Base-by-base conservation (phyloP, 257 asterid genomes). In the Solanum clarkiae region DNA sequence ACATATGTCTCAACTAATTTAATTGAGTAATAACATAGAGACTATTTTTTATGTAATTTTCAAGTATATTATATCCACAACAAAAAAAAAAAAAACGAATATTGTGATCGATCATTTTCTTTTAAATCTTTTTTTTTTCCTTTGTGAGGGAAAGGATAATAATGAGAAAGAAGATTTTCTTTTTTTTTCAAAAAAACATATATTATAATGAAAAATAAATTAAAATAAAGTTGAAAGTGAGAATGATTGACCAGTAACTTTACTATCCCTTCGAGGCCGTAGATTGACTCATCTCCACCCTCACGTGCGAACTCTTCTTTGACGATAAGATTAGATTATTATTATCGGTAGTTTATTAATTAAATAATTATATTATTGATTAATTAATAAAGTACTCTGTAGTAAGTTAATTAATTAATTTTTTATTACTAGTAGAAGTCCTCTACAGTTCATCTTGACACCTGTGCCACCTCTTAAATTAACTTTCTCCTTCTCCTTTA, bases 301-400 rank as follows among this genome's bases (percentile, higher is more conserved):
- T 87, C 97, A 92, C 95, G 95, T 90, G 93, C 90, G 88, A 89
- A 89, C 65, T 57, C 87, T 82, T 36, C 63, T 80, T 26, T 68
- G 74, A 81, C 85, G 24, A 59, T 80, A 44, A 22, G 45, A 68
- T 54, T 86, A 54, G 82, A 86, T 45, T 54, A 42, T 32, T 74
- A 40, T 8, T 59, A 20, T 14, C 14, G 7, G 1, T 3, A 32
- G 16, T 9, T 60, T 24, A 42, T 65, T 65, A 65, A 2, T 13
- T 60, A 26, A 3, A 2, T 26, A 65, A 20, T 59, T 4, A 4
- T 60, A n/a, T 7, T 65, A 65, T 65, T 36, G 26, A 69, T 36
- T 69, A 74, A 74, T 74, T 74, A 47, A 69, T 69, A 36, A 36
- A 36, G 6, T 36, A 69, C 26, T 45, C 32, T n/a, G 59, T 74